Percentiles rank a stretch among this genome's conserved stretches.
Conservation (phyloP, 176 grass and related monocot genomes). For the Thalia dealbata region DNA sequence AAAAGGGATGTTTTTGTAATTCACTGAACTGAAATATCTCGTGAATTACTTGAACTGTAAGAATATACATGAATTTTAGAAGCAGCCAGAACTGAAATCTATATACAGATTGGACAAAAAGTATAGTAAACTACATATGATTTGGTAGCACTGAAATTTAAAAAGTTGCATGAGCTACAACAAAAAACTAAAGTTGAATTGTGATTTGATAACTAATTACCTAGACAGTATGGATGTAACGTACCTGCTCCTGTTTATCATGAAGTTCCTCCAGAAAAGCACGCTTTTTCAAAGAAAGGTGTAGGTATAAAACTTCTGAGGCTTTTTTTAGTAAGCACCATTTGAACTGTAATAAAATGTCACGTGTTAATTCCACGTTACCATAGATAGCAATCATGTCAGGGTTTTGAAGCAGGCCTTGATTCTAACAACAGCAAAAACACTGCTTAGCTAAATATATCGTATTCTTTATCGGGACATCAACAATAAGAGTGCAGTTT, state of each 20-base stretch:
- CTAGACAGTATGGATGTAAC: background rate
- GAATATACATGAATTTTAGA: background rate
- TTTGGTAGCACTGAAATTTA: background rate
- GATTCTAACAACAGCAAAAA: background rate
- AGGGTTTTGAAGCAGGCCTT: background rate
- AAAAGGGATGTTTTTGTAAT: background rate
- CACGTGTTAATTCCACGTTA: slow-evolving; percentile 1
- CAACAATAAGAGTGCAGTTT: background rate
- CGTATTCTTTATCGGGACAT: background rate
- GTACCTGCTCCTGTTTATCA: slow-evolving; percentile 75
- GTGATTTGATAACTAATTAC: too few relatives aligned
- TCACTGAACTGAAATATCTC: background rate
- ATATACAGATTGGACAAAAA: background rate
- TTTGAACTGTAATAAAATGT: slow-evolving; percentile 39
- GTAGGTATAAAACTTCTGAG: slow-evolving; percentile 61
- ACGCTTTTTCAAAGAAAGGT: slow-evolving; percentile 65
- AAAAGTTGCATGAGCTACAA: background rate
- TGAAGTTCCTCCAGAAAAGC: slow-evolving; percentile 63
- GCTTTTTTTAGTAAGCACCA: slow-evolving; percentile 60
- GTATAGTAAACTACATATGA: background rate
- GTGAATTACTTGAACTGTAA: background rate
- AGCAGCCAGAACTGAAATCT: background rate
- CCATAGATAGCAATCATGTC: too few relatives aligned
- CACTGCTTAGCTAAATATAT: background rate
- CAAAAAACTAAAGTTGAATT: background rate